Conservation (phyloP, 306 rosid species). For the Canavalia ensiformis region DNA sequence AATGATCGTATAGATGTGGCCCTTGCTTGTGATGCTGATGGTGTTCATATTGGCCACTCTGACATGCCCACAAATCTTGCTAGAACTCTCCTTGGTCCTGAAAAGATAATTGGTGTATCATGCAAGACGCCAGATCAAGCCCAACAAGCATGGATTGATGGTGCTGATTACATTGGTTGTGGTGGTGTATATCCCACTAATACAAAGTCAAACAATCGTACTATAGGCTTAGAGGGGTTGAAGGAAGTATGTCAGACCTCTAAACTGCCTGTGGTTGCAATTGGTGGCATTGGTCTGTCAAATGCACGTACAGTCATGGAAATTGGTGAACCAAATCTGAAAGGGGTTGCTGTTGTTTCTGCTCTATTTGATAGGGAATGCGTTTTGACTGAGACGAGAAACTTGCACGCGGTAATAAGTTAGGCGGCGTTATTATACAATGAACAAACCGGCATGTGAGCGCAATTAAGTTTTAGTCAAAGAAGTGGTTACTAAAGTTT, state of each 20-base stretch:
- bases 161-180: conserved; percentile 90
- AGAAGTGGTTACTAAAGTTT: neutral
- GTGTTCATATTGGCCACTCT: conserved; percentile 94
- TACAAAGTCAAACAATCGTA: conserved; percentile 77
- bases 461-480: neutral
- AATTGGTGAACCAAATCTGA: conserved; percentile 68
- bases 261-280: conserved; percentile 91
- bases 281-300: conserved; percentile 79
- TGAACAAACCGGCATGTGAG: conserved; percentile 38
- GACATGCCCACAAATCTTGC: conserved; percentile 77
- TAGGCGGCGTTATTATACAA: conserved; percentile 53
- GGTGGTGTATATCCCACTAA: conserved; percentile 91
- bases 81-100: conserved; percentile 81
- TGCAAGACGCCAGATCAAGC: conserved; percentile 96
- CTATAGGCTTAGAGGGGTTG: conserved; percentile 84
- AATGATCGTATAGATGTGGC: conserved; percentile 90
- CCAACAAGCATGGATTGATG: conserved; percentile 78
- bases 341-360: conserved; percentile 91
- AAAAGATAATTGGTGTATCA: conserved; percentile 89
- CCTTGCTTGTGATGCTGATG: conserved; percentile 93
- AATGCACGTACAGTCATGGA: conserved; percentile 78
- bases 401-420: conserved; percentile 61
- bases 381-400: conserved; percentile 68
- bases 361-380: conserved; percentile 84
- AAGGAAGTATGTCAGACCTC: conserved; percentile 71